Conservation (phyloP, 345 rosid genomes). For the Physaria fendleri region DNA sequence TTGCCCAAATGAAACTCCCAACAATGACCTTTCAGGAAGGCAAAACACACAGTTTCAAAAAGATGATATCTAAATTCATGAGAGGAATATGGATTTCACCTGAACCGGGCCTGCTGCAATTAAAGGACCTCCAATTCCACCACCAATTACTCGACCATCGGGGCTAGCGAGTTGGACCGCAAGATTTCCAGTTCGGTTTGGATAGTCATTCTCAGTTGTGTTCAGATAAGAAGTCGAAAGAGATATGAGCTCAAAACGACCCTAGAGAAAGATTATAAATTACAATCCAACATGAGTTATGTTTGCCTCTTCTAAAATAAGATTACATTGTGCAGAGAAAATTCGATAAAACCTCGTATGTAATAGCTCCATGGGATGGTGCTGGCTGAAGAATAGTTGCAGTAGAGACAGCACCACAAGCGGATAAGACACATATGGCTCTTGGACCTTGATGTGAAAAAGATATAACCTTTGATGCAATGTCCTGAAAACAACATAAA, state of each 20-base stretch:
- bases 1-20: slow-evolving; percentile 87
- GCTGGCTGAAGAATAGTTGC: slow-evolving; percentile 84
- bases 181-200: slow-evolving; percentile 60
- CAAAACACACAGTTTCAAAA: background rate
- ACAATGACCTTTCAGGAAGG: slow-evolving; percentile 51
- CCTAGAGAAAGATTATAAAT: slow-evolving; percentile 38
- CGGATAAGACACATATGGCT: slow-evolving; percentile 82
- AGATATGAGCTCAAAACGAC: slow-evolving; percentile 83
- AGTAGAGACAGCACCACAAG: slow-evolving; percentile 83
- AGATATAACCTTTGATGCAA: slow-evolving; percentile 58
- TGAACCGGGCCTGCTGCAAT: slow-evolving; percentile 89
- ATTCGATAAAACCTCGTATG: slow-evolving; percentile 60
- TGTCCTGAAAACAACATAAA: slow-evolving; percentile 23
- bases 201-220: slow-evolving; percentile 39
- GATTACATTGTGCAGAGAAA: background rate
- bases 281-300: slow-evolving; percentile 9
- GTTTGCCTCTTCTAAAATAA: background rate
- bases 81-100: slow-evolving; percentile 28
- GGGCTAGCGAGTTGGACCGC: slow-evolving; percentile 89
- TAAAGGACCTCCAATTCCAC: slow-evolving; percentile 86
- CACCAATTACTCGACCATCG: slow-evolving; percentile 92
- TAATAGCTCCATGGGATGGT: slow-evolving; percentile 75
- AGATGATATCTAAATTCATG: background rate
- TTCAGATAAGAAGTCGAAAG: slow-evolving; percentile 74
- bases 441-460: slow-evolving; percentile 88